These are phyloP conservation scores for Trypanosoma platydactyli DNA, from an alignment of 208 protist genomes.

Conservation along the genomic window DNA sequence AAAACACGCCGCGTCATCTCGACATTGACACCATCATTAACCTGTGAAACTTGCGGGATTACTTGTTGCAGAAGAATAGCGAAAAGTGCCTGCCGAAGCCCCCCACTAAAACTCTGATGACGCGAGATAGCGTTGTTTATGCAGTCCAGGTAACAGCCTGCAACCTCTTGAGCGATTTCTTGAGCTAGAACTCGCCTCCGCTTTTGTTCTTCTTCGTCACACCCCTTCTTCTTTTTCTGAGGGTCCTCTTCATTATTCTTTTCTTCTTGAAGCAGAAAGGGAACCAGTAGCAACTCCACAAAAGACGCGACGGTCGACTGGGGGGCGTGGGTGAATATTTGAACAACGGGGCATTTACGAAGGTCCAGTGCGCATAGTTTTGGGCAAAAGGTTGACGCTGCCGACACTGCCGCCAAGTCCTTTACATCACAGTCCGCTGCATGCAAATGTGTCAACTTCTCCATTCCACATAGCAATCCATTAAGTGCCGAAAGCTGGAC, in stretches of 20 bases:
- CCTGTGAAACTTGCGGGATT: conserved; percentile 29
- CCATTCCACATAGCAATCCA: conserved; percentile 45
- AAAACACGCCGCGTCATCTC: conserved; percentile 16
- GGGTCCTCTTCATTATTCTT: not conserved
- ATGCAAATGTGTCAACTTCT: conserved; percentile 21
- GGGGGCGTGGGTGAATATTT: conserved; percentile 19
- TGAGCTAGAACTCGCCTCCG: not conserved
- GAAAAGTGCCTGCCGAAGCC: conserved; percentile 31
- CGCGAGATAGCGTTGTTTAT: conserved; percentile 6
- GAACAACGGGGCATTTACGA: conserved; percentile 15
- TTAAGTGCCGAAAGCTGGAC: conserved; percentile 41
- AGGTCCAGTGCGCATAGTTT: conserved; percentile 21
- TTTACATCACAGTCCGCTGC: conserved; percentile 9
- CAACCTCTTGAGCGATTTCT: conserved; percentile 15
- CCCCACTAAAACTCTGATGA: not conserved
- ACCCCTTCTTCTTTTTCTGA: not conserved
- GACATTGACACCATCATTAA: conserved; percentile 33
- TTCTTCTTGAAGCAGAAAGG: not conserved
- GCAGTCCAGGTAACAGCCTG: conserved; percentile 20
- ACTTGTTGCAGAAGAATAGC: conserved; percentile 46
- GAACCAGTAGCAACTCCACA: conserved; percentile 25
- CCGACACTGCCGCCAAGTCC: conserved; percentile 22
- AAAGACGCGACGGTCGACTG: conserved; percentile 14
- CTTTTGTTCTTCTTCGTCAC: not conserved
- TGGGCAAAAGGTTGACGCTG: conserved; percentile 27